phyloP scores from a whole-genome alignment of 352 stramenopile species.

The Phytophthora citricola region DNA sequence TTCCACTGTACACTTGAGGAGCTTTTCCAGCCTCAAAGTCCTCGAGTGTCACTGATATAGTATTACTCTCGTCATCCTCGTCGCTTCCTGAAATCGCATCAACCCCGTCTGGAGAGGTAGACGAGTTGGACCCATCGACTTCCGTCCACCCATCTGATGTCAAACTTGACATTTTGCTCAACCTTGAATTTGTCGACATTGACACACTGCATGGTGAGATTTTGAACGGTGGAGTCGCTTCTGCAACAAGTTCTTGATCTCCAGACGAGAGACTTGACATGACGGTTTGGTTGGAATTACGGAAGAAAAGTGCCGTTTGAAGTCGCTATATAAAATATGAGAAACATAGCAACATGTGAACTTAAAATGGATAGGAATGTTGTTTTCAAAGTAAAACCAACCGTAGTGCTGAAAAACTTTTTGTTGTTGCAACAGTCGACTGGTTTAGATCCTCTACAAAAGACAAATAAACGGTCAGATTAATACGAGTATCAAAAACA shows the following conservation, averaged over 20 bases:
- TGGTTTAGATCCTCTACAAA: constrained; percentile 51
- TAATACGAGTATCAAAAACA: no score
- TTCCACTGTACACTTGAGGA: constrained; percentile 15
- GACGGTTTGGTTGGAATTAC: constrained; percentile 63
- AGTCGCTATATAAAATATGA: constrained; percentile 47
- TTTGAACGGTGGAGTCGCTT: constrained; percentile 37
- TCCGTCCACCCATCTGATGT: constrained; percentile 51
- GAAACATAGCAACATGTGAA: neutral
- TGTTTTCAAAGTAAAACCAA: constrained; percentile 20
- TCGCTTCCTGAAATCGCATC: constrained; percentile 38
- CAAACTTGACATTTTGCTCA: constrained; percentile 42
- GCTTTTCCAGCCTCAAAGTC: constrained; percentile 63
- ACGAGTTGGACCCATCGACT: constrained; percentile 44
- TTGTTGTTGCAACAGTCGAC: constrained; percentile 36
- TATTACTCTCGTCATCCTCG: constrained; percentile 35
- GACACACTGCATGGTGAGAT: constrained; percentile 1
- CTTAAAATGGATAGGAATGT: no score
- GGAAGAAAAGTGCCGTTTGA: constrained; percentile 81
- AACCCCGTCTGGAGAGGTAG: constrained; percentile 27
- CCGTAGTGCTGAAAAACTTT: constrained; percentile 74
- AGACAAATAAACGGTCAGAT: neutral
- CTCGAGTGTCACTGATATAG: constrained; percentile 56
- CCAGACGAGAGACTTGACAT: constrained; percentile 52
- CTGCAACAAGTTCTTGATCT: constrained; percentile 65
- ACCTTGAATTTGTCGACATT: constrained; percentile 19